Evolutionary conservation across 768 basidiomycete species (phyloP).

Genomic region (Termitomyces titanicus): DNA sequence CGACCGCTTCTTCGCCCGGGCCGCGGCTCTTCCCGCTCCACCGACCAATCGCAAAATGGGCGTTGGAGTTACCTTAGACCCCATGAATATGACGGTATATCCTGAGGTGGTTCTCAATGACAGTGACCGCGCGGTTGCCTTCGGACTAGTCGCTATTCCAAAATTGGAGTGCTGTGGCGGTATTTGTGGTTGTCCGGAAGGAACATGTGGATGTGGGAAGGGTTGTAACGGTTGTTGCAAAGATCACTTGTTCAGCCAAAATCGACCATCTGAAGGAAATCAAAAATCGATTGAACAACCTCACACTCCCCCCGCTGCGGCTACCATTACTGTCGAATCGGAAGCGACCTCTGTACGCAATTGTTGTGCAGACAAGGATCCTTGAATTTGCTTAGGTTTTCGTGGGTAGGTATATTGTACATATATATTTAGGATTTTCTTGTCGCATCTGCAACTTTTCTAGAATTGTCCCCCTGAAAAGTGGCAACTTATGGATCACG

Average conservation of each 20-base stretch:
- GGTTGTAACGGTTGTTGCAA: conserved; percentile 54
- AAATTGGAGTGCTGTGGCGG: conserved; percentile 70
- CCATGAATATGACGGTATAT: conserved; percentile 47
- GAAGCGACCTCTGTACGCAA: conserved; percentile 13
- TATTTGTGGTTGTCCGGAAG: conserved; percentile 52
- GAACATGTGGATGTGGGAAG: conserved; percentile 51
- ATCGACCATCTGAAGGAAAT: background rate
- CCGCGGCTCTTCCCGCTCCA: conserved; percentile 65
- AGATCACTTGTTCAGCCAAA: conserved; percentile 21
- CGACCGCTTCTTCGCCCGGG: conserved; percentile 63
- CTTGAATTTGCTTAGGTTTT: background rate
- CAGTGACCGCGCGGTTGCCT: conserved; percentile 39
- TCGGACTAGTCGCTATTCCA: conserved; percentile 52
- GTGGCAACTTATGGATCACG: background rate
- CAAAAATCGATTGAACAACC: background rate
- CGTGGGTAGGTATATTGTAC: background rate
- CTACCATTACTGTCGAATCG: background rate
- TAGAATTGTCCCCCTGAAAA: background rate
- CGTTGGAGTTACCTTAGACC: conserved; percentile 39
- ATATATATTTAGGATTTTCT: background rate
- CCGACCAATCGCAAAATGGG: conserved; percentile 40
- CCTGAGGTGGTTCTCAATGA: conserved; percentile 31
- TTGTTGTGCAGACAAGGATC: conserved; percentile 25
- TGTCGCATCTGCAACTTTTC: too few species aligned
- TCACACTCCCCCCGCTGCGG: background rate